phyloP scores from a whole-genome alignment of 2,329 filamentous ascomycete genomes.

The Pestalotiopsis sp. region DNA sequence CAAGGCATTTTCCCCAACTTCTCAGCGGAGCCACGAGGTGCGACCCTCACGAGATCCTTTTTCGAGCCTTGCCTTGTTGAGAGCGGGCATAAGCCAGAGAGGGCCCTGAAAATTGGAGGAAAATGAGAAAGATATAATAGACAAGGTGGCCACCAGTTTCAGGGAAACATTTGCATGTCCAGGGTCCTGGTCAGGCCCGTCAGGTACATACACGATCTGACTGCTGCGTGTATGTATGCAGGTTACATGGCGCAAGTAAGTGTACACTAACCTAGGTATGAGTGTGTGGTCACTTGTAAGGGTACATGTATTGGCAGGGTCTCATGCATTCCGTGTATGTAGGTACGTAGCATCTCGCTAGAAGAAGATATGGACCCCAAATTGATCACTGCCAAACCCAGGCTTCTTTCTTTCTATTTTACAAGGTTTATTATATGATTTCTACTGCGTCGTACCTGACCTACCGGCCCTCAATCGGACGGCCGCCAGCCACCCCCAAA shows the following conservation, averaged over 20 bases:
- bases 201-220: neutral
- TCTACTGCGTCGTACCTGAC: neutral
- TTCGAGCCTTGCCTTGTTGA: neutral
- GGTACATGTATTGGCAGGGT: neutral
- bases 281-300: neutral
- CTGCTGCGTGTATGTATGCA: neutral
- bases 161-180: neutral
- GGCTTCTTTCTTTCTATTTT: neutral
- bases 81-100: neutral
- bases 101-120: neutral
- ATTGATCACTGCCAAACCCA: neutral
- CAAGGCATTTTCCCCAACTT: neutral
- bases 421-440: neutral
- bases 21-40: neutral
- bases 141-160: neutral
- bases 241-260: neutral
- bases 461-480: neutral
- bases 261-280: neutral
- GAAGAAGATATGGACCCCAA: neutral
- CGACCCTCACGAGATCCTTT: neutral
- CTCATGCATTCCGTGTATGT: neutral
- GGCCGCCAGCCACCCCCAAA: neutral
- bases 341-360: neutral
- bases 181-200: neutral
- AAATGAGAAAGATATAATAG: neutral